Evolutionary conservation across 805 yeast genomes (phyloP).

Genomic region (Saturnispora gosingensis): DNA sequence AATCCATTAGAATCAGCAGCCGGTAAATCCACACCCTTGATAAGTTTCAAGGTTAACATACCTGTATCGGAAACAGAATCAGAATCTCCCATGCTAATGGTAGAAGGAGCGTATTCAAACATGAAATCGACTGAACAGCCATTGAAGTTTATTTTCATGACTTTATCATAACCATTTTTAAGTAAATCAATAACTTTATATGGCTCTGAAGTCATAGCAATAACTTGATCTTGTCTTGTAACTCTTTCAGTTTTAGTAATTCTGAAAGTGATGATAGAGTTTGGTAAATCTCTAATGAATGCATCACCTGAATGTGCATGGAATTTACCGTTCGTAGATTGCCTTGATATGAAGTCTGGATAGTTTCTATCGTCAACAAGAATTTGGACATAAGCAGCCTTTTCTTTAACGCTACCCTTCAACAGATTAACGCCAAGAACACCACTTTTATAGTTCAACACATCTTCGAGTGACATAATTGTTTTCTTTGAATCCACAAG

Average conservation of each 20-base stretch:
- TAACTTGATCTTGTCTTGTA: constrained; percentile 37
- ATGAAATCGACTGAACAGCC: constrained; percentile 34
- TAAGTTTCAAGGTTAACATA: constrained; percentile 42
- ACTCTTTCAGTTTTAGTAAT: constrained; percentile 44
- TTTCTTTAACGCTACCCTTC: constrained; percentile 41
- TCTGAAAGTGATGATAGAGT: constrained; percentile 50
- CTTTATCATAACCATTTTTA: constrained; percentile 36
- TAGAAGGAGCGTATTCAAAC: constrained; percentile 55
- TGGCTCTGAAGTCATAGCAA: constrained; percentile 42
- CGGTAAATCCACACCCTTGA: constrained; percentile 44
- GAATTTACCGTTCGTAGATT: constrained; percentile 37
- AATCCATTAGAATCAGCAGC: constrained; percentile 67
- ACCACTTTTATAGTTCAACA: constrained; percentile 54
- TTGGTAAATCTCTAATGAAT: constrained; percentile 61
- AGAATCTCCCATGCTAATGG: constrained; percentile 28
- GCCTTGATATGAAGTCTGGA: constrained; percentile 48
- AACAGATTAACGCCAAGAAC: constrained; percentile 45
- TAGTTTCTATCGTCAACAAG: constrained; percentile 55
- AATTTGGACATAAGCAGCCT: constrained; percentile 41
- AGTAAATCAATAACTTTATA: constrained; percentile 48
- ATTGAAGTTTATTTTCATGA: constrained; percentile 37
- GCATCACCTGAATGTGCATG: constrained; percentile 42
- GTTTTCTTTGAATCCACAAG: constrained; percentile 32
- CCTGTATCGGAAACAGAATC: constrained; percentile 70
- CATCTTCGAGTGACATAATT: constrained; percentile 40